Conservation (phyloP, 2,329 filamentous ascomycete species). For the Sporothrix variecibatus region DNA sequence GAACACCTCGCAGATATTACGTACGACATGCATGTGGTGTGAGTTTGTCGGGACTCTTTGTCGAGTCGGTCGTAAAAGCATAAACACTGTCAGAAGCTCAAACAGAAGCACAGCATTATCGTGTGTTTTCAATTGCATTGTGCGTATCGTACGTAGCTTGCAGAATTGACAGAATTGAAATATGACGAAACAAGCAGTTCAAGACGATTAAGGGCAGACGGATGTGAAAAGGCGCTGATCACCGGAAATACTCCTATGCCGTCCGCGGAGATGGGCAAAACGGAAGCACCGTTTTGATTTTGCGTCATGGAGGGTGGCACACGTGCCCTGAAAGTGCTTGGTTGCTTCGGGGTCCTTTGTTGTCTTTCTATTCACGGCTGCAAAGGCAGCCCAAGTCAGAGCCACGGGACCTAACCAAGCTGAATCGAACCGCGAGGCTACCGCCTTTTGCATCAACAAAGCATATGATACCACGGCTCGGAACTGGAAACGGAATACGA, state of each 20-base stretch:
- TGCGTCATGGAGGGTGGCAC: neutral
- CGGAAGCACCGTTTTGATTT: neutral
- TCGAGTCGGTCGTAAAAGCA: too few species aligned
- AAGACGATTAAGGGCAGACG: too few species aligned
- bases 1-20: conserved; percentile 11
- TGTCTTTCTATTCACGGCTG: conserved; percentile 1
- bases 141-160: neutral
- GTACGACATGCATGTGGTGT: neutral
- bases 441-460: neutral
- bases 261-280: conserved; percentile 16
- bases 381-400: neutral
- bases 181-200: neutral
- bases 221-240: neutral
- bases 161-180: neutral
- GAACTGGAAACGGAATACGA: neutral
- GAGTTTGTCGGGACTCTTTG: too few species aligned
- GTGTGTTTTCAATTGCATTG: neutral
- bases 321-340: neutral
- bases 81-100: neutral
- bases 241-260: neutral
- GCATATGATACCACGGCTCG: neutral
- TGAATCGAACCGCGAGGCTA: neutral
- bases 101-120: neutral
- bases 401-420: neutral
- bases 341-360: neutral